phyloP scores from a whole-genome alignment of 2,329 filamentous ascomycete genomes.

The Aspergillus awamori region DNA sequence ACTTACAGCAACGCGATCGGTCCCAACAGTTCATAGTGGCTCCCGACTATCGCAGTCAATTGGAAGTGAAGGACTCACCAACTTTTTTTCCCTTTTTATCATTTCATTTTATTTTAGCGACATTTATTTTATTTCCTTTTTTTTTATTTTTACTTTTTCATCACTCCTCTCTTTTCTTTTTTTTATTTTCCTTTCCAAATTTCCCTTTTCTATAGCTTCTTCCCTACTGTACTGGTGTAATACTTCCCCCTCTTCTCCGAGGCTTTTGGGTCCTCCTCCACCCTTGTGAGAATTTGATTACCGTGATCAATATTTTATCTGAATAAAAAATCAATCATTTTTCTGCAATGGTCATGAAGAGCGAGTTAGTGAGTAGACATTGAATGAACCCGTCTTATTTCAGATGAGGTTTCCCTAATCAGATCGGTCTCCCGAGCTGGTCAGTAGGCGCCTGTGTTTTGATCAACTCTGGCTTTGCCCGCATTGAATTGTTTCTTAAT shows the following conservation, averaged over 20 bases:
- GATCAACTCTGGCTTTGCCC: conserved; percentile 10
- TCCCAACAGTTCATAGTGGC: conserved; percentile 23
- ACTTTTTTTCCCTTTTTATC: neutral
- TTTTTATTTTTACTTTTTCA: neutral
- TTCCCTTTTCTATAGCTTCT: neutral
- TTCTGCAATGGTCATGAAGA: conserved; percentile 3
- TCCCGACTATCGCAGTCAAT: conserved; percentile 15
- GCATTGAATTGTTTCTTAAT: conserved; percentile 15
- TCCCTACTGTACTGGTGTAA: neutral
- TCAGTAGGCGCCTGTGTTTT: conserved; percentile 11
- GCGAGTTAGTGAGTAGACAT: neutral
- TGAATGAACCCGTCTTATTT: conserved; percentile 10
- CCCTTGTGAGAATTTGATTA: neutral
- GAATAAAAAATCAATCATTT: neutral
- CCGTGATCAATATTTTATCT: neutral
- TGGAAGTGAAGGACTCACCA: conserved; percentile 9
- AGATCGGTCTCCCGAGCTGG: conserved; percentile 9
- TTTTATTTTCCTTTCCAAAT: neutral
- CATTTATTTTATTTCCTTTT: too few relatives aligned
- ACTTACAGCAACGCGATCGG: conserved; percentile 29
- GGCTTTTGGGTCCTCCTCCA: neutral
- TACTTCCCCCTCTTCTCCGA: neutral
- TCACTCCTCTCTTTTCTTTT: neutral
- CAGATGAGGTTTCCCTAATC: conserved; percentile 15
- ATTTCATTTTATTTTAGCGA: neutral